These are phyloP conservation scores for Podospora tetraspora DNA, from an alignment of 495 filamentous ascomycete species.

Conservation along the genomic window DNA sequence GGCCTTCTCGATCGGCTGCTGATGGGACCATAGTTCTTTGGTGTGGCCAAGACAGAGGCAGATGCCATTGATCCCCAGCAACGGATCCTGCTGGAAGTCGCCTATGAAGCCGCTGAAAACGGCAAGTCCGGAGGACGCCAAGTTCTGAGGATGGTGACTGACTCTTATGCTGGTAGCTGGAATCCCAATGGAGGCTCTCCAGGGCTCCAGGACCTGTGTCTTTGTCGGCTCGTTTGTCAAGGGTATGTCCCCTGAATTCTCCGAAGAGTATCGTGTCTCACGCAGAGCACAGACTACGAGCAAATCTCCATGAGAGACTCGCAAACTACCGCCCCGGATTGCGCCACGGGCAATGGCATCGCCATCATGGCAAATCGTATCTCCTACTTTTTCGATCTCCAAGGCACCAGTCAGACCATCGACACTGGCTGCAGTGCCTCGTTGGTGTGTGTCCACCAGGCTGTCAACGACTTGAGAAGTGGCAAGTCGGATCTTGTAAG, in stretches of 20 bases:
- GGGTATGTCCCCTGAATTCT: slow-evolving; percentile 17
- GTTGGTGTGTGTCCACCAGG: slow-evolving; percentile 48
- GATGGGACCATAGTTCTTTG: slow-evolving; percentile 46
- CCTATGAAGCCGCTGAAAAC: slow-evolving; percentile 77
- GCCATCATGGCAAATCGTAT: slow-evolving; percentile 45
- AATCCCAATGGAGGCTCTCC: slow-evolving; percentile 38
- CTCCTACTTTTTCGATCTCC: slow-evolving; percentile 45
- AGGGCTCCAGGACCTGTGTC: slow-evolving; percentile 18
- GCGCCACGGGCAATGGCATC: slow-evolving; percentile 25
- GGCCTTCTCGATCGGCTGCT: background rate
- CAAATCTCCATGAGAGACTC: slow-evolving; percentile 26
- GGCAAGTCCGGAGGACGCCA: slow-evolving; percentile 27
- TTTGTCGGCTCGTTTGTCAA: slow-evolving; percentile 33
- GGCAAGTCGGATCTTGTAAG: slow-evolving; percentile 25
- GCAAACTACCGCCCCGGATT: slow-evolving; percentile 37
- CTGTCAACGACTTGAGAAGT: slow-evolving; percentile 41
- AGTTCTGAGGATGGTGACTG: background rate
- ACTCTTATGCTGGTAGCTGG: slow-evolving; percentile 62
- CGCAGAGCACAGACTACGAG: slow-evolving; percentile 28
- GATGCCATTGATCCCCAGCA: slow-evolving; percentile 66
- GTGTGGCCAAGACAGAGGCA: slow-evolving; percentile 52
- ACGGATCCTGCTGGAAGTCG: slow-evolving; percentile 65
- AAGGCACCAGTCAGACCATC: slow-evolving; percentile 38
- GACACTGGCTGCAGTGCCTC: slow-evolving; percentile 54
- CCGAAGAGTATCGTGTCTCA: slow-evolving; percentile 4